Base-by-base conservation (phyloP, 805 yeast species). In the Candida odintsovae region DNA sequence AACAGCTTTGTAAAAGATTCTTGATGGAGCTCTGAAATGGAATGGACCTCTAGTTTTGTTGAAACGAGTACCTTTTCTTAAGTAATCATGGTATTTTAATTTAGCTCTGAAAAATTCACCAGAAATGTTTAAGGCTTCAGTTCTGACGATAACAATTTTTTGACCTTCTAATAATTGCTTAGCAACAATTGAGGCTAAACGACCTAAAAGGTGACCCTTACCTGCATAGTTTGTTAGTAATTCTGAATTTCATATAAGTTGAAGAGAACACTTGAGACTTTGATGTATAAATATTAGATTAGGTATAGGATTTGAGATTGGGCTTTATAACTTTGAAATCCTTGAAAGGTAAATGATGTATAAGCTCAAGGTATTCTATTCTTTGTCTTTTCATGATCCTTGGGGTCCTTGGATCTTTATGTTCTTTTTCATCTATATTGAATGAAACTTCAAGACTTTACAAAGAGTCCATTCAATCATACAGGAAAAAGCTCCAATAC, bases 1-100 rank as follows among this genome's bases (percentile, higher is more conserved):
- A 73, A 94, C 77, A 70, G 99, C 97, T 86, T 94, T 94, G 95
- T 90, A 90, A 78, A 94, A 90, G 78, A 94, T 92, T 80, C 98
- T 90, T 58, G 98, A 90, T 76, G 99, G 99, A 58, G 99, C 99
- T 80, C 98, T 94, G 96, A 94, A 94, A 76, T 94, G 99, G 97
- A 92, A 94, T 70, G 98, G 98, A 81, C 99, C 99, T 75, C 90
- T 86, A 69, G 82, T 85, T 81, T 90, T 90, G 96, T 94, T 94
- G 90, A 75, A 94, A 80, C 96, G 86, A 72, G 99, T 90, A 68
- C 95, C 87, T 85, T 94, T 94, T 85, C 99, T 90, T 77, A 94
- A 86, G 90, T 90, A 94, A 74, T 95, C 99, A 78, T 90, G 97
- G 94, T 90, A 94, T 87, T 94, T 94, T 77, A 92, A 86, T 81